Evolutionary conservation across 78 protist genomes (phyloP).

Genomic region (Emiliania huxleyi): DNA sequence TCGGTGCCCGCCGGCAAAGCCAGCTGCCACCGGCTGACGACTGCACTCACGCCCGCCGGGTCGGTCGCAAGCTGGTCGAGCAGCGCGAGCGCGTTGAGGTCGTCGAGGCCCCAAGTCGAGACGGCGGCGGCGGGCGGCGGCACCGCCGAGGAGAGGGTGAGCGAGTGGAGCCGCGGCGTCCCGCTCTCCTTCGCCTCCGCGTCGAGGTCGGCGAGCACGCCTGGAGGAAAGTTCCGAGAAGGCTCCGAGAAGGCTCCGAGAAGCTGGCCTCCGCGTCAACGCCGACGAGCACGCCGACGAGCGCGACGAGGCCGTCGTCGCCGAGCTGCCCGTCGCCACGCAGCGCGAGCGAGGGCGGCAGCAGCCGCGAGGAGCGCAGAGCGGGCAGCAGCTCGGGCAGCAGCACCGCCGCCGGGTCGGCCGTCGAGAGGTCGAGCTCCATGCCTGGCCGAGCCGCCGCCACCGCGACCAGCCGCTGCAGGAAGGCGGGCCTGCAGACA

Average conservation of each 20-base stretch:
- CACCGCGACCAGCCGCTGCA: not conserved
- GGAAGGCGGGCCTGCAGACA: not conserved
- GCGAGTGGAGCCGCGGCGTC: not conserved
- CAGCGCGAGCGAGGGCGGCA: not conserved
- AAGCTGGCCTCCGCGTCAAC: not conserved
- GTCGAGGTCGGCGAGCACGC: too few relatives aligned
- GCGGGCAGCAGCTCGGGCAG: not conserved
- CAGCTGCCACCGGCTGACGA: not conserved
- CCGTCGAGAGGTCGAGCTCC: conserved; percentile 15
- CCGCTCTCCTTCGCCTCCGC: not conserved
- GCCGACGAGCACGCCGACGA: not conserved
- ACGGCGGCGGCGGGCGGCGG: not conserved
- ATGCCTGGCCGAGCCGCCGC: not conserved
- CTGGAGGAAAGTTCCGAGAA: too few relatives aligned
- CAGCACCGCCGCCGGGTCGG: not conserved
- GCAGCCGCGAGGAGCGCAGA: not conserved
- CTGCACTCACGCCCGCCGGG: not conserved
- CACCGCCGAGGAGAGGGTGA: not conserved
- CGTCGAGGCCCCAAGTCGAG: not conserved
- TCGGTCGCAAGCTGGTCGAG: not conserved
- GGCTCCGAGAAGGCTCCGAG: too few relatives aligned
- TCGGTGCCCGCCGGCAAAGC: not conserved
- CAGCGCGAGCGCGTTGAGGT: not conserved
- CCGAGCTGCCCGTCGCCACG: not conserved
- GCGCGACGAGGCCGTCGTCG: not conserved